Evolutionary conservation across 2,329 filamentous ascomycete genomes (phyloP).

Genomic region (Bipolaris cookei): DNA sequence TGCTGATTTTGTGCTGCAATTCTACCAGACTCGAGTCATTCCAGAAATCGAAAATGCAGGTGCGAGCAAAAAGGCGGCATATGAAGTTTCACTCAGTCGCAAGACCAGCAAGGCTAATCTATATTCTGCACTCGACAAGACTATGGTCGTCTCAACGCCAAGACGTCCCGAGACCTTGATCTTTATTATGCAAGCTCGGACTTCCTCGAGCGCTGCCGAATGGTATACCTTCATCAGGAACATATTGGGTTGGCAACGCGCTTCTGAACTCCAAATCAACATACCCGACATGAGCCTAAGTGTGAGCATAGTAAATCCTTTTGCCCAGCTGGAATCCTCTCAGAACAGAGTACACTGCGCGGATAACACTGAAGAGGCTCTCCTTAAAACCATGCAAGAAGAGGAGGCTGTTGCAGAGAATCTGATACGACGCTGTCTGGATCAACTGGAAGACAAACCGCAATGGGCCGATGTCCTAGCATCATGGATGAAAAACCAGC

Average conservation of each 20-base stretch:
- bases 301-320: slow-evolving; percentile 65
- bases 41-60: slow-evolving; percentile 62
- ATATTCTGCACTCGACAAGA: slow-evolving; percentile 71
- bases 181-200: slow-evolving; percentile 65
- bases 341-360: slow-evolving; percentile 51
- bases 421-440: slow-evolving; percentile 65
- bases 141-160: slow-evolving; percentile 67
- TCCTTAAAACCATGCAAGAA: slow-evolving; percentile 54
- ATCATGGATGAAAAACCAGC: slow-evolving; percentile 63
- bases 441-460: slow-evolving; percentile 61
- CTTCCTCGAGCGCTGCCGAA: slow-evolving; percentile 67
- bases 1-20: slow-evolving; percentile 62
- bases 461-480: slow-evolving; percentile 67
- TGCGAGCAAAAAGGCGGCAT: slow-evolving; percentile 61
- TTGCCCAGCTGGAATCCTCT: slow-evolving; percentile 58
- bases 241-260: slow-evolving; percentile 64
- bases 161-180: slow-evolving; percentile 62
- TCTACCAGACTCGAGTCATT: slow-evolving; percentile 69
- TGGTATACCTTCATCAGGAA: slow-evolving; percentile 72
- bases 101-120: slow-evolving; percentile 65
- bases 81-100: slow-evolving; percentile 63
- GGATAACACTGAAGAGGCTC: slow-evolving; percentile 55
- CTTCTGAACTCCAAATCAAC: slow-evolving; percentile 63
- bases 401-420: slow-evolving; percentile 63
- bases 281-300: slow-evolving; percentile 68